Percentiles rank a stretch among this genome's conserved stretches.
phyloP scores from a whole-genome alignment of 306 rosid genomes.

The Dalbergia cochinchinensis region DNA sequence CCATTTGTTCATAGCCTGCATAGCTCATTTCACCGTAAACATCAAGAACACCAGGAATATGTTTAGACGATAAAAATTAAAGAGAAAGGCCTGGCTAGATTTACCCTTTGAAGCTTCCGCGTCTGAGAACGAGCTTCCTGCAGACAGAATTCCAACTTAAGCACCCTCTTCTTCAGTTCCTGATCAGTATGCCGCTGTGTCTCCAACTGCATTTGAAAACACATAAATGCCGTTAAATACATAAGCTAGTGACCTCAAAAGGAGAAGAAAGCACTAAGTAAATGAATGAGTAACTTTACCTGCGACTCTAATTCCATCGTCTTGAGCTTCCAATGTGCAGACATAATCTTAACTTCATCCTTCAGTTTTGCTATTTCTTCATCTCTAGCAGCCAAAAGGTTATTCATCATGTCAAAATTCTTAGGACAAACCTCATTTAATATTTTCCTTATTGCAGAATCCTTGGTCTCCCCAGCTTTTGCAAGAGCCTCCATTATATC shows the following conservation, averaged over 20 bases:
- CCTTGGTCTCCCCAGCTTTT: constrained; percentile 75
- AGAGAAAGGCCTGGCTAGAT: background rate
- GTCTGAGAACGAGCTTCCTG: constrained; percentile 97
- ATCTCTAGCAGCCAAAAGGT: constrained; percentile 71
- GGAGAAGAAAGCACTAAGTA: background rate
- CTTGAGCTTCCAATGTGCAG: constrained; percentile 88
- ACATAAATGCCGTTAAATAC: constrained; percentile 34
- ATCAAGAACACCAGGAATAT: background rate
- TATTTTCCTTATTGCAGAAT: constrained; percentile 72
- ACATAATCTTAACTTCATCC: constrained; percentile 86
- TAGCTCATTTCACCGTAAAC: background rate
- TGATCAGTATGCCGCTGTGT: constrained; percentile 93
- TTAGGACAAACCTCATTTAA: constrained; percentile 85
- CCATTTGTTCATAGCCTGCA: background rate
- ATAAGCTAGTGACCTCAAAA: constrained; percentile 22
- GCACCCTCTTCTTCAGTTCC: constrained; percentile 89
- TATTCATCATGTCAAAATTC: constrained; percentile 79
- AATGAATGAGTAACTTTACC: constrained; percentile 55
- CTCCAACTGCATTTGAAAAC: constrained; percentile 74
- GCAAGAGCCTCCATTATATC: constrained; percentile 84
- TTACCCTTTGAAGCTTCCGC: constrained; percentile 94
- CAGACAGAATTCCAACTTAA: constrained; percentile 91
- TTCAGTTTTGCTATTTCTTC: constrained; percentile 75
- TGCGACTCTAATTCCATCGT: constrained; percentile 94
- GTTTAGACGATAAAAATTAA: background rate